phyloP scores from a whole-genome alignment of 805 yeast species.

The Kodamaea hsintzibuensis region DNA sequence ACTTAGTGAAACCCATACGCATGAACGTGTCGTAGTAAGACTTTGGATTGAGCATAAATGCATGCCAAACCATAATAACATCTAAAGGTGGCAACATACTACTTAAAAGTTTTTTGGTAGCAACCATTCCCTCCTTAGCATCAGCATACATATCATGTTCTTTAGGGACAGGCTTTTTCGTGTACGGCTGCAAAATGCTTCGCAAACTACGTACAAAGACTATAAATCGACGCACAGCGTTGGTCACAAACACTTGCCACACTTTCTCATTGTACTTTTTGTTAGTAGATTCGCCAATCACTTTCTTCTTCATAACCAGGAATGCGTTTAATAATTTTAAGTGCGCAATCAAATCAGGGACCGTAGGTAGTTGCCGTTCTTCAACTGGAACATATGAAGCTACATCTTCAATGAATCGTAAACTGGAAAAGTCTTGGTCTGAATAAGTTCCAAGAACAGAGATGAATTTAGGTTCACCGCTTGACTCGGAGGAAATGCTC shows the following conservation, averaged over 20 bases:
- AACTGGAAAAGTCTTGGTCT: neutral
- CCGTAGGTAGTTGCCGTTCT: neutral
- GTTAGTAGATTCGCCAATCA: slow-evolving; percentile 6
- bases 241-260: slow-evolving; percentile 26
- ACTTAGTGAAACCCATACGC: slow-evolving; percentile 16
- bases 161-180: neutral
- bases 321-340: slow-evolving; percentile 25
- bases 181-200: neutral
- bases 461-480: neutral
- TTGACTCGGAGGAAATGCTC: neutral
- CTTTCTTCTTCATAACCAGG: slow-evolving; percentile 16
- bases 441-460: neutral
- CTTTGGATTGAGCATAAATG: slow-evolving; percentile 20
- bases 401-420: neutral
- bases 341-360: slow-evolving; percentile 19
- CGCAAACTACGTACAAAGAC: slow-evolving; percentile 19
- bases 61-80: slow-evolving; percentile 25
- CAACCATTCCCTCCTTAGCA: neutral
- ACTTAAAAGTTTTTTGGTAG: neutral
- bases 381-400: neutral
- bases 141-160: neutral
- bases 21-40: slow-evolving; percentile 16
- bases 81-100: slow-evolving; percentile 21
- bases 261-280: slow-evolving; percentile 9
- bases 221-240: slow-evolving; percentile 23